phyloP scores from a whole-genome alignment of 805 yeast genomes.

The Candida adriatica region DNA sequence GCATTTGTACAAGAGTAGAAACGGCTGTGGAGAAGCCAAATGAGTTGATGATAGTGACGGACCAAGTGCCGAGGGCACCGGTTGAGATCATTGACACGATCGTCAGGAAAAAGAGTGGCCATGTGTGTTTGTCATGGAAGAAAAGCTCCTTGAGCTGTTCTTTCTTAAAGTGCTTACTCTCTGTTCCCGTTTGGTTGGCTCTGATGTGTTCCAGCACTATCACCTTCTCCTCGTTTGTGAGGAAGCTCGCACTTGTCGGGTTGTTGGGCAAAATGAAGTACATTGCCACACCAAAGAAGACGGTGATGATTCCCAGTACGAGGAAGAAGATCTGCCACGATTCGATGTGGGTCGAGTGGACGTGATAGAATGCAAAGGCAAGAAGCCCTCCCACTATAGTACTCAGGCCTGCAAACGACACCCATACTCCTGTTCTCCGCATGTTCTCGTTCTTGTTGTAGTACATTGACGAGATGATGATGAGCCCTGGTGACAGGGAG shows the following conservation, averaged over 20 bases:
- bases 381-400: constrained; percentile 39
- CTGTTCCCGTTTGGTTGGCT: constrained; percentile 41
- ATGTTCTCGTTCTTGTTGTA: constrained; percentile 48
- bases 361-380: constrained; percentile 49
- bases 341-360: constrained; percentile 30
- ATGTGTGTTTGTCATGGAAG: constrained; percentile 39
- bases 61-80: constrained; percentile 35
- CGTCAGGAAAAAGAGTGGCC: constrained; percentile 41
- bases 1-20: constrained; percentile 47
- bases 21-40: constrained; percentile 38
- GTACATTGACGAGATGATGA: constrained; percentile 56
- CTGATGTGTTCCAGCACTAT: constrained; percentile 36
- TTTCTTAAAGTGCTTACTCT: constrained; percentile 34
- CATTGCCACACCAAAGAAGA: constrained; percentile 40
- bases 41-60: constrained; percentile 32
- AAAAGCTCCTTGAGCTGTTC: constrained; percentile 37
- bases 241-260: constrained; percentile 31
- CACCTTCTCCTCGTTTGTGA: constrained; percentile 35
- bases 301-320: constrained; percentile 47
- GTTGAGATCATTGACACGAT: constrained; percentile 41
- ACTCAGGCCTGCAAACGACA: constrained; percentile 49
- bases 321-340: constrained; percentile 61
- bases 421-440: constrained; percentile 48
- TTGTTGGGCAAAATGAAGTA: constrained; percentile 44
- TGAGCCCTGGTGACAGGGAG: constrained; percentile 48